phyloP scores from a whole-genome alignment of 257 asterid genomes.

The Ehretia macrophylla region DNA sequence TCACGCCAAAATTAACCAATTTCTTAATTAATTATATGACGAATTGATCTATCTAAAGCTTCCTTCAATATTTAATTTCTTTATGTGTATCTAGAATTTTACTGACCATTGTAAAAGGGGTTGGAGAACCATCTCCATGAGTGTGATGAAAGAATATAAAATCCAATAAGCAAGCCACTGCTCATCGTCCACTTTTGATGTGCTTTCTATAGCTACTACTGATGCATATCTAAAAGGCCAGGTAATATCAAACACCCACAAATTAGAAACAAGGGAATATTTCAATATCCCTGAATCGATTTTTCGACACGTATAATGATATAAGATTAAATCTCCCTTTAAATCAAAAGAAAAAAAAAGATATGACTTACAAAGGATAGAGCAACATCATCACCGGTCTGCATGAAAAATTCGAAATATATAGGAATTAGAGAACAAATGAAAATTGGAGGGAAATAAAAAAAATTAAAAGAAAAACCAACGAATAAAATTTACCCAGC shows the following conservation, averaged over 20 bases:
- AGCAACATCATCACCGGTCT: slow-evolving; percentile 39
- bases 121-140: slow-evolving; percentile 36
- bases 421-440: neutral
- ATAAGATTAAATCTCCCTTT: neutral
- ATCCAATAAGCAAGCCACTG: slow-evolving; percentile 65
- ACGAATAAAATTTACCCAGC: slow-evolving; percentile 42
- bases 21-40: neutral
- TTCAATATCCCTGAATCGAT: no score
- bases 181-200: slow-evolving; percentile 44
- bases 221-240: slow-evolving; percentile 46
- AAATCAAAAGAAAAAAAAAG: neutral
- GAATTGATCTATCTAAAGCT: neutral
- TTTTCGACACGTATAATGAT: no score
- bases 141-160: slow-evolving; percentile 39
- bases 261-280: no score
- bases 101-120: slow-evolving; percentile 40
- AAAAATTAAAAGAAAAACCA: neutral
- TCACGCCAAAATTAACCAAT: neutral
- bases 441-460: neutral
- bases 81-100: neutral
- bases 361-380: slow-evolving; percentile 34
- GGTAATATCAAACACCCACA: no score
- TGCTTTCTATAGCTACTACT: slow-evolving; percentile 36
- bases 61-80: neutral
- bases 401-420: slow-evolving; percentile 5